phyloP scores from a whole-genome alignment of 2,329 filamentous ascomycete genomes.

The Colletotrichum sp. region DNA sequence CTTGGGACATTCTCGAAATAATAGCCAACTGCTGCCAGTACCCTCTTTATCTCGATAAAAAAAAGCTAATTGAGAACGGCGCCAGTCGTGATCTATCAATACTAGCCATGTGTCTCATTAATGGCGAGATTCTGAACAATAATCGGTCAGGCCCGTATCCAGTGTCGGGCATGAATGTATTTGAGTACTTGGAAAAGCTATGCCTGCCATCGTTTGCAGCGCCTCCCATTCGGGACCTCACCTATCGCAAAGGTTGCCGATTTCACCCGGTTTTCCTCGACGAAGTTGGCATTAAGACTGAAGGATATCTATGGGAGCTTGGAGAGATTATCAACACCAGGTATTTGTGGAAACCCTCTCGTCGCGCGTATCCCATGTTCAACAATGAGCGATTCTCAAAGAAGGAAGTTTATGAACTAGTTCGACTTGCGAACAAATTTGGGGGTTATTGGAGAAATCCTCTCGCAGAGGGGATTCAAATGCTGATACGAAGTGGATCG shows the following conservation, averaged over 20 bases:
- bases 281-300: not conserved
- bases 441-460: rapidly evolving
- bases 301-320: not conserved
- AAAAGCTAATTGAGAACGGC: not conserved
- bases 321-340: rapidly evolving
- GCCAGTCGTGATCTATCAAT: not conserved
- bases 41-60: rapidly evolving
- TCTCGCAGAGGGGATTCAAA: not conserved
- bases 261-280: not conserved
- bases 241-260: not conserved
- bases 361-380: not conserved
- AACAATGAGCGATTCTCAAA: not conserved
- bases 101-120: not conserved
- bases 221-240: not conserved
- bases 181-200: not conserved
- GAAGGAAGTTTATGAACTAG: not conserved
- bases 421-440: rapidly evolving
- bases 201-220: not conserved
- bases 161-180: not conserved
- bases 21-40: not conserved
- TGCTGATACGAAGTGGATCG: rapidly evolving
- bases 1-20: not conserved
- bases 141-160: rapidly evolving
- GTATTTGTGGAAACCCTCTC: rapidly evolving
- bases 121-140: not conserved